Conservation (phyloP, 2,329 filamentous ascomycete species). For the Gremmenia infestans region DNA sequence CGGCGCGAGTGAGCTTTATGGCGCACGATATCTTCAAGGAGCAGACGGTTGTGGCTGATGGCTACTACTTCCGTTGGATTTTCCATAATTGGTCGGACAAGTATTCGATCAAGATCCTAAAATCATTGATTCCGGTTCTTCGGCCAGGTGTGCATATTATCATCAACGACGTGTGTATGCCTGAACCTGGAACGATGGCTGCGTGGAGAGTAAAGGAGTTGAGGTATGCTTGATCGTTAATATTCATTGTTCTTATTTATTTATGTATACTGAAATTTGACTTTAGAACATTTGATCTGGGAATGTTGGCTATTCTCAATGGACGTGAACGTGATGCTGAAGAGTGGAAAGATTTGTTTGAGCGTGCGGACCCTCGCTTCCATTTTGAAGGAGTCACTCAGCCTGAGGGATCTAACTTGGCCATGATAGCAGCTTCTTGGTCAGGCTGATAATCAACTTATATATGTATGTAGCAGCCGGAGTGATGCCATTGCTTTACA, state of each 20-base stretch:
- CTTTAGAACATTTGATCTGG: not conserved
- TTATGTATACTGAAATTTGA: not conserved
- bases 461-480: not conserved
- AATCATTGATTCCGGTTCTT: not conserved
- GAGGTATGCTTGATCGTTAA: not conserved
- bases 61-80: slow-evolving; percentile 26
- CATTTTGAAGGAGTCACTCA: slow-evolving; percentile 52
- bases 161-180: not conserved
- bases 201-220: not conserved
- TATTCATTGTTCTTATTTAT: not conserved
- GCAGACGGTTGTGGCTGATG: slow-evolving; percentile 36
- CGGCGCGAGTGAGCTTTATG: slow-evolving; percentile 12
- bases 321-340: slow-evolving; percentile 42
- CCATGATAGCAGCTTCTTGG: not conserved
- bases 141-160: not conserved
- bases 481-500: not conserved
- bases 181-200: not conserved
- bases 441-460: not conserved
- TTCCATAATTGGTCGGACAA: slow-evolving; percentile 30
- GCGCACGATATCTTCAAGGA: slow-evolving; percentile 36
- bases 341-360: slow-evolving; percentile 42
- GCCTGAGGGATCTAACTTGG: slow-evolving; percentile 41
- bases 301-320: slow-evolving; percentile 26
- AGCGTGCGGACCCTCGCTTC: slow-evolving; percentile 41
- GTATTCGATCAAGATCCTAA: not conserved